Evolutionary conservation across 306 rosid species (phyloP).

Genomic region (Trifolium dubium): DNA sequence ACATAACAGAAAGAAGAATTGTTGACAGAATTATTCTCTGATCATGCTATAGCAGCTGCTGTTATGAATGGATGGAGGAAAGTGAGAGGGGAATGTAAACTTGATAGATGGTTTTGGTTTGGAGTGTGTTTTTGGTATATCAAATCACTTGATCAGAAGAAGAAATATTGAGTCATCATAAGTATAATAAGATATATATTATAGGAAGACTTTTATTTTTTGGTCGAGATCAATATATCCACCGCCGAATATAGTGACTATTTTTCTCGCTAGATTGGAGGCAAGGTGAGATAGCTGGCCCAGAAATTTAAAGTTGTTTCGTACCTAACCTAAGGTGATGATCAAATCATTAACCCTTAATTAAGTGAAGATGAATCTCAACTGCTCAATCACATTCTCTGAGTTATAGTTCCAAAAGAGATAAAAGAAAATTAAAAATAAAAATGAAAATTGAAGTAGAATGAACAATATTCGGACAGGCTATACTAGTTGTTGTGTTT

Average conservation of each 20-base stretch:
- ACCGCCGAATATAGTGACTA: too few relatives aligned
- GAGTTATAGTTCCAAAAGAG: conserved; percentile 7
- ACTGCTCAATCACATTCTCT: too few relatives aligned
- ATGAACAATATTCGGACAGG: conserved; percentile 53
- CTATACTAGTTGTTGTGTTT: conserved; percentile 46
- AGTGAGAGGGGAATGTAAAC: conserved; percentile 11
- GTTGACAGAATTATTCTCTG: conserved; percentile 28
- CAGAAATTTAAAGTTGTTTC: too few relatives aligned
- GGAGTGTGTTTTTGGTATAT: conserved; percentile 44
- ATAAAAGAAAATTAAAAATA: background rate
- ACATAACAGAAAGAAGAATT: background rate
- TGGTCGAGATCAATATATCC: too few relatives aligned
- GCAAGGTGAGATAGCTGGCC: too few relatives aligned
- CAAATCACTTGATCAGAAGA: conserved; percentile 36
- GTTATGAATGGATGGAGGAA: conserved; percentile 1
- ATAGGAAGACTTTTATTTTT: conserved; percentile 31
- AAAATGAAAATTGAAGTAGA: conserved; percentile 26
- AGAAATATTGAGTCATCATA: conserved; percentile 45
- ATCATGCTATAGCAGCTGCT: background rate
- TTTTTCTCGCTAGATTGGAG: too few relatives aligned
- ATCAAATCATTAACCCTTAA: too few relatives aligned
- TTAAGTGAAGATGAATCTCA: too few relatives aligned
- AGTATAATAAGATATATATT: conserved; percentile 38
- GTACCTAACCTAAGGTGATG: too few relatives aligned
- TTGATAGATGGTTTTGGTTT: conserved; percentile 34